Evolutionary conservation across 306 rosid genomes (phyloP).

Genomic region (Acacia crassicarpa): DNA sequence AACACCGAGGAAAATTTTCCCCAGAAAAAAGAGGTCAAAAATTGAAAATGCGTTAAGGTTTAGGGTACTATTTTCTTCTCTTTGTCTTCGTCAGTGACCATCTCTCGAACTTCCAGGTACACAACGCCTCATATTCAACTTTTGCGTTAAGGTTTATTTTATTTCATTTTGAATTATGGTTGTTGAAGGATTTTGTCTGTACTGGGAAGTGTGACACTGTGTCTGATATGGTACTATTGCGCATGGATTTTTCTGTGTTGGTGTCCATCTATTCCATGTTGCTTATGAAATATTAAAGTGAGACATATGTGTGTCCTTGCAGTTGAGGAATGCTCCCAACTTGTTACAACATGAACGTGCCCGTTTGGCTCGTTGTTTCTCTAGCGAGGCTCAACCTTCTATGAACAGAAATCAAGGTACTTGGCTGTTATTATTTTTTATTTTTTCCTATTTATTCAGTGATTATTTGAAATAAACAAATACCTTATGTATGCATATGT

Average conservation of each 20-base stretch:
- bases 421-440: background rate
- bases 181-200: no score
- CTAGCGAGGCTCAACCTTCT: conserved; percentile 62
- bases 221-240: background rate
- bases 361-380: conserved; percentile 64
- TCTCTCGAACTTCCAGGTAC: no score
- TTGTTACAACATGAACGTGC: conserved; percentile 64
- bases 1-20: no score
- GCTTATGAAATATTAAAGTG: background rate
- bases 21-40: no score
- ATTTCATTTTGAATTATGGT: no score
- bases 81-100: no score
- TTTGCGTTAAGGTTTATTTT: no score
- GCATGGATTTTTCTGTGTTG: background rate
- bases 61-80: no score
- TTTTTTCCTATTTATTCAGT: background rate
- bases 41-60: no score
- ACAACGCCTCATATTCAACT: no score
- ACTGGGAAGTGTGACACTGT: background rate
- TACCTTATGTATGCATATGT: background rate
- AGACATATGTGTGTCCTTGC: conserved; percentile 26
- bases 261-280: background rate
- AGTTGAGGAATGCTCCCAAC: conserved; percentile 68
- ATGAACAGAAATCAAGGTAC: conserved; percentile 51
- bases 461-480: background rate